phyloP scores from a whole-genome alignment of 176 grass and related monocot genomes.

The Luzula sylvatica region DNA sequence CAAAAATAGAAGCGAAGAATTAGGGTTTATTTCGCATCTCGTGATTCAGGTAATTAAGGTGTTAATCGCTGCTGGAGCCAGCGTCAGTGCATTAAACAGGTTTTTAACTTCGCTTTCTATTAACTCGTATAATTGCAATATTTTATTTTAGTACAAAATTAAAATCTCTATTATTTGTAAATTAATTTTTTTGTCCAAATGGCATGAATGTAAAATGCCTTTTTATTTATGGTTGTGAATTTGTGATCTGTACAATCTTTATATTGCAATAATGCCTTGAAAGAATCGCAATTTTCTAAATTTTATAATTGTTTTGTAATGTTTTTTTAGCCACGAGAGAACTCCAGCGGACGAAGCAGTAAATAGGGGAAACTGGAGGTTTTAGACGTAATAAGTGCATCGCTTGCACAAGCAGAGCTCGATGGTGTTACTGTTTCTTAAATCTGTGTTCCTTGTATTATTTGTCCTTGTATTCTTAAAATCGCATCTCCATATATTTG shows the following conservation, averaged over 20 bases:
- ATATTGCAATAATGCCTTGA: too few species aligned
- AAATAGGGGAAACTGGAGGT: constrained; percentile 67
- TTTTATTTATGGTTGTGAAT: too few species aligned
- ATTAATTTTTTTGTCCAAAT: too few species aligned
- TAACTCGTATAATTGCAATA: constrained; percentile 7
- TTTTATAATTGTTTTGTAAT: constrained; percentile 3
- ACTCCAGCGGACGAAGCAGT: constrained; percentile 92
- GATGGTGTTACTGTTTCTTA: constrained; percentile 54
- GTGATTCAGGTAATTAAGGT: constrained; percentile 58
- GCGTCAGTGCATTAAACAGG: constrained; percentile 77
- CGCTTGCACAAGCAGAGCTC: constrained; percentile 67
- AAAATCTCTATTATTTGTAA: too few species aligned
- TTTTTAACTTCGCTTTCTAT: constrained; percentile 8
- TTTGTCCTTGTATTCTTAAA: too few species aligned
- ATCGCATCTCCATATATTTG: too few species aligned
- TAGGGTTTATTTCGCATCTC: background rate
- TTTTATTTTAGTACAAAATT: too few species aligned
- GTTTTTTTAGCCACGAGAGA: constrained; percentile 75
- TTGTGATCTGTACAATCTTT: too few species aligned
- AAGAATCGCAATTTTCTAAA: too few species aligned
- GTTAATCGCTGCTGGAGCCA: constrained; percentile 63
- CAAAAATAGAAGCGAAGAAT: background rate
- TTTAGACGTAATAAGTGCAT: constrained; percentile 54
- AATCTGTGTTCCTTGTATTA: background rate
- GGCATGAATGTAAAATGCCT: too few species aligned